Evolutionary conservation across 768 basidiomycete genomes (phyloP).

Genomic region (Rossbeevera mucosa): DNA sequence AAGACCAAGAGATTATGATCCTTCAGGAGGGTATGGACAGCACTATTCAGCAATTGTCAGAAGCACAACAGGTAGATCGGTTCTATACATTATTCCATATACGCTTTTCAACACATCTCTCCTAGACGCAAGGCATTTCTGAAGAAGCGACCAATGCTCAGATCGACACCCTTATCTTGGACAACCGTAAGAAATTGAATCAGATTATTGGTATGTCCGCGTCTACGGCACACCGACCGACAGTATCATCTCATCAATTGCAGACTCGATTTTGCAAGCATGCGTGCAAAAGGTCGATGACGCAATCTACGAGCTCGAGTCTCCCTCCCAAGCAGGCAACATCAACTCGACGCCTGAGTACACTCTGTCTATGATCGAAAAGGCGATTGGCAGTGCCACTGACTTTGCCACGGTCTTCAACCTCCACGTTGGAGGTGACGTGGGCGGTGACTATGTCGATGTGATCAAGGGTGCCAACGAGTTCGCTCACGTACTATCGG

Average conservation of each 20-base stretch:
- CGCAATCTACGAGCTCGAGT: conserved; percentile 95
- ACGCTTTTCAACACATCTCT: conserved; percentile 5
- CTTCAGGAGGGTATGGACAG: conserved; percentile 94
- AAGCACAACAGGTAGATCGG: conserved; percentile 72
- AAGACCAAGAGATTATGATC: conserved; percentile 94
- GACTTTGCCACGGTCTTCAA: conserved; percentile 96
- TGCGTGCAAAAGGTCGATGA: conserved; percentile 98
- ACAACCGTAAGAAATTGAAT: conserved; percentile 96
- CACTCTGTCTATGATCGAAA: conserved; percentile 97
- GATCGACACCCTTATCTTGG: conserved; percentile 93
- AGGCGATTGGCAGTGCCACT: conserved; percentile 88
- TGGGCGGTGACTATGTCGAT: conserved; percentile 92
- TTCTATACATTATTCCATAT: neutral
- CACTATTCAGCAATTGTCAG: conserved; percentile 82
- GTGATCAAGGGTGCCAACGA: conserved; percentile 98
- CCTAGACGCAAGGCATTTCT: conserved; percentile 73
- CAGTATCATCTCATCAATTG: conserved; percentile 10
- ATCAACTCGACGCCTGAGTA: conserved; percentile 98
- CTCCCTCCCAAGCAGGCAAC: conserved; percentile 91
- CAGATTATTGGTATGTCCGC: conserved; percentile 74
- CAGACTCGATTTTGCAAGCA: conserved; percentile 94
- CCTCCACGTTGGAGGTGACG: conserved; percentile 80
- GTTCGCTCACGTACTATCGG: conserved; percentile 87
- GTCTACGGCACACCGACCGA: conserved; percentile 12
- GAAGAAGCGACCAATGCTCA: conserved; percentile 95